Base-by-base conservation (phyloP, 2,329 filamentous ascomycete genomes). In the Colletotrichum godetiae region DNA sequence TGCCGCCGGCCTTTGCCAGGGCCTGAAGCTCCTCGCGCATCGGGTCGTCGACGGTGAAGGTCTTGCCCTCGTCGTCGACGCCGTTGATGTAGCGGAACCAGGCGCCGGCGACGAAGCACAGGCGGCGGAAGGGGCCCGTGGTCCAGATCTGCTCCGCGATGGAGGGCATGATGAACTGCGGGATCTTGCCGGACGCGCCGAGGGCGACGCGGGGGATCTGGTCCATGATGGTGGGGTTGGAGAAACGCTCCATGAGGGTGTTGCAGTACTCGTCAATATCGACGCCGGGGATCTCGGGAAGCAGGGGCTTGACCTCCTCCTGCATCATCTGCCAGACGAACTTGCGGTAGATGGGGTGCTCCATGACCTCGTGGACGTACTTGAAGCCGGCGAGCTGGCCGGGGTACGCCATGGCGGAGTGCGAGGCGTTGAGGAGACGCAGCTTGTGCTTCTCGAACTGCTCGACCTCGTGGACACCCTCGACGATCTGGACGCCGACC, bases 391-490 rank as follows among this genome's bases (percentile, higher is more conserved):
- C 86, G 55, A 89, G 81, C 73, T 86, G 85, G 57, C 86, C 87
- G 0, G 86, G 82, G 80, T 89, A 89, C 19, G 85, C 85, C 67
- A 89, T 83, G 67, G 87, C 86, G 0, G 86, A 87, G 83, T 89
- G 87, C 65, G 83, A 85, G 73, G 84, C 87, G 77, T 89, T 89
- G 71, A 89, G 85, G 68, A 89, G 83, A 22, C 87, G 87, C 49
- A 89, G 85, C 83, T 89, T 89, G 83, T 88, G 86, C 82, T 86
- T 88, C 83, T 89, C 87, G 75, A 88, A 89, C 77, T 87, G 79
- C 80, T 89, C 87, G 33, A 89, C 87, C 15, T 85, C 83, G 76
- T 86, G 82, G n/a, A 88, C 86, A 66, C 87, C 81, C 69, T 83
- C 80, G 75, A 88, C 87, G 7, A 89, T 82, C 81, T 89, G 86